Conservation (phyloP, 208 protist species). For the Phytomonas serpens region DNA sequence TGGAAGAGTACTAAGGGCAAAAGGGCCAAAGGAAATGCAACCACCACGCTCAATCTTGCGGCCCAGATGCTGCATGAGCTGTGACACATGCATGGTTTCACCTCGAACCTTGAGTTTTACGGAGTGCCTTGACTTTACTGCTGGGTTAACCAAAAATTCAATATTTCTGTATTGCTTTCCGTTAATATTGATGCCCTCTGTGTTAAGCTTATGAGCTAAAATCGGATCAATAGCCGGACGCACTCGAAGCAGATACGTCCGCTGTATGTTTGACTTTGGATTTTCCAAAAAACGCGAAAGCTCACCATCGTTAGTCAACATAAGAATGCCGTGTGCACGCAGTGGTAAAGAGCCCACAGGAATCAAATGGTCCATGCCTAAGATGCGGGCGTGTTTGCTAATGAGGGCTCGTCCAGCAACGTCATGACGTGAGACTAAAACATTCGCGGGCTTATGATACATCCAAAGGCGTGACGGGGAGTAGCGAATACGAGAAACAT, state of each 20-base stretch:
- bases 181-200: slow-evolving; percentile 75
- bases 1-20: slow-evolving; percentile 57
- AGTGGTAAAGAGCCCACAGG: slow-evolving; percentile 82
- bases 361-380: slow-evolving; percentile 84
- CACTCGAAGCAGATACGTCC: slow-evolving; percentile 80
- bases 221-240: slow-evolving; percentile 76
- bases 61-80: slow-evolving; percentile 82
- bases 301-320: slow-evolving; percentile 88
- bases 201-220: slow-evolving; percentile 81
- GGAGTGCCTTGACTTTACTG: slow-evolving; percentile 58
- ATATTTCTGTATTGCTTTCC: slow-evolving; percentile 43
- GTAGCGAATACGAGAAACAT: slow-evolving; percentile 65
- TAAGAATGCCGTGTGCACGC: slow-evolving; percentile 69
- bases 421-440: slow-evolving; percentile 79
- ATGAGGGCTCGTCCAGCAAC: slow-evolving; percentile 61
- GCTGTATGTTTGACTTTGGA: slow-evolving; percentile 67
- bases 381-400: slow-evolving; percentile 68
- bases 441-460: slow-evolving; percentile 85
- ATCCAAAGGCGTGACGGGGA: slow-evolving; percentile 79
- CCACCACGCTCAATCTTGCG: slow-evolving; percentile 68
- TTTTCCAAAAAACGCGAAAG: slow-evolving; percentile 75
- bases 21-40: slow-evolving; percentile 82
- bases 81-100: slow-evolving; percentile 58
- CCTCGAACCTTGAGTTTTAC: slow-evolving; percentile 79
- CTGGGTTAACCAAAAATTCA: slow-evolving; percentile 74